A percentile compares a stretch with the other conserved stretches of the same genome.
phyloP scores from a whole-genome alignment of 768 basidiomycete genomes.

The Ramaria sp. region DNA sequence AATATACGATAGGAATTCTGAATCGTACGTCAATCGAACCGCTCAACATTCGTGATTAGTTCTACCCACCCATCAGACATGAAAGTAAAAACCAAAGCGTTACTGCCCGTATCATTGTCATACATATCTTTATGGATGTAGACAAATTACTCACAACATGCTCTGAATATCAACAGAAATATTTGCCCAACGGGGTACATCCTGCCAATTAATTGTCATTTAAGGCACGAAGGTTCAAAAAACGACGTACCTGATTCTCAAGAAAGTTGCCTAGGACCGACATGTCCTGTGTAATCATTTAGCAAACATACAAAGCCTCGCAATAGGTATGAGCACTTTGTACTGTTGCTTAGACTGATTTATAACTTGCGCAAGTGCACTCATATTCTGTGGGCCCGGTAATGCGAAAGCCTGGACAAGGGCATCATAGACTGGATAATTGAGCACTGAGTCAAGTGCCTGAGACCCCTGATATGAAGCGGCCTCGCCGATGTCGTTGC shows the following conservation, averaged over 20 bases:
- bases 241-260: constrained; percentile 45
- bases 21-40: background rate
- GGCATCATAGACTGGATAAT: constrained; percentile 60
- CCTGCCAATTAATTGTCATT: constrained; percentile 16
- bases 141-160: constrained; percentile 37
- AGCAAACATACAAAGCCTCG: background rate
- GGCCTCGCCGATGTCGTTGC: constrained; percentile 34
- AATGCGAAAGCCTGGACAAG: constrained; percentile 57
- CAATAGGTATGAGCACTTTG: constrained; percentile 20
- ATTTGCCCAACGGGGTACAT: constrained; percentile 65
- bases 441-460: constrained; percentile 56
- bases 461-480: constrained; percentile 51
- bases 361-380: constrained; percentile 41
- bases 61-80: constrained; percentile 51
- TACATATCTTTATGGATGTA: background rate
- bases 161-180: constrained; percentile 61
- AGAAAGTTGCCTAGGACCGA: constrained; percentile 60
- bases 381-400: constrained; percentile 55
- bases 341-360: constrained; percentile 42
- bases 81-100: constrained; percentile 65
- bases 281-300: constrained; percentile 18
- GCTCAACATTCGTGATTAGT: background rate
- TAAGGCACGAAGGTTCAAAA: background rate
- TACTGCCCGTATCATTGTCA: constrained; percentile 28
- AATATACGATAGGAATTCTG: constrained; percentile 72